phyloP scores from a whole-genome alignment of 306 rosid genomes.

The Citrullus colocynthis region DNA sequence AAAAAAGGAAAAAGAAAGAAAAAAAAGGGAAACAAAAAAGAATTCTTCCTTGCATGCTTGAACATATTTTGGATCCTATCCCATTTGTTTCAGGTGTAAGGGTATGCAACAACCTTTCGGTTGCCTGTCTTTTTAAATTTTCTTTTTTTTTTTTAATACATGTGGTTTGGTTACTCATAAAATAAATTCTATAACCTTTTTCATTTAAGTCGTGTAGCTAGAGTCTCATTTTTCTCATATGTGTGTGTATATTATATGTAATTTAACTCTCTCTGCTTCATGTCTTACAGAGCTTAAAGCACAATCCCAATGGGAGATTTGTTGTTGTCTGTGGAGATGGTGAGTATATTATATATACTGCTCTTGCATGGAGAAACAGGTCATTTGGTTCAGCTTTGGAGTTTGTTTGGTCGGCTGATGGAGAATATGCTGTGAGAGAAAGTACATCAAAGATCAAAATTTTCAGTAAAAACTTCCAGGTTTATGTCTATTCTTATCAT shows the following conservation, averaged over 20 bases:
- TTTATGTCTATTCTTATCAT: constrained; percentile 14
- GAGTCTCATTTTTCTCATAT: neutral
- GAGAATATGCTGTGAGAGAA: constrained; percentile 92
- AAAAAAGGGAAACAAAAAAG: neutral
- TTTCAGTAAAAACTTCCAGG: constrained; percentile 93
- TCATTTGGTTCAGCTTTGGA: constrained; percentile 98
- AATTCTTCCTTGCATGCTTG: neutral
- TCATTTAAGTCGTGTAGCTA: neutral
- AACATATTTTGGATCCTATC: neutral
- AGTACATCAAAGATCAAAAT: constrained; percentile 92
- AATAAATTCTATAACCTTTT: neutral
- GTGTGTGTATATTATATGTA: too few relatives aligned
- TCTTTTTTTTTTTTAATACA: too few relatives aligned
- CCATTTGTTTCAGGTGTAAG: neutral
- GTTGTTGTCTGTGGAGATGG: constrained; percentile 99
- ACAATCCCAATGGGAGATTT: constrained; percentile 98
- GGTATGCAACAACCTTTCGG: too few relatives aligned
- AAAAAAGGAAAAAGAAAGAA: too few relatives aligned
- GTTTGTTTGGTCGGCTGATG: constrained; percentile 90
- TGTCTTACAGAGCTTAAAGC: constrained; percentile 65
- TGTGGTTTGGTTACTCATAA: too few relatives aligned
- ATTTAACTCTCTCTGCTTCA: constrained; percentile 1
- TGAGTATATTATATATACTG: constrained; percentile 91
- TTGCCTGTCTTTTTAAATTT: too few relatives aligned
- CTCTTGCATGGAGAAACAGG: constrained; percentile 97